Evolutionary conservation across 2,329 filamentous ascomycete species (phyloP), one percentile per base, ranked within the genome.

Genomic region (Xylaria hypoxylon): DNA sequence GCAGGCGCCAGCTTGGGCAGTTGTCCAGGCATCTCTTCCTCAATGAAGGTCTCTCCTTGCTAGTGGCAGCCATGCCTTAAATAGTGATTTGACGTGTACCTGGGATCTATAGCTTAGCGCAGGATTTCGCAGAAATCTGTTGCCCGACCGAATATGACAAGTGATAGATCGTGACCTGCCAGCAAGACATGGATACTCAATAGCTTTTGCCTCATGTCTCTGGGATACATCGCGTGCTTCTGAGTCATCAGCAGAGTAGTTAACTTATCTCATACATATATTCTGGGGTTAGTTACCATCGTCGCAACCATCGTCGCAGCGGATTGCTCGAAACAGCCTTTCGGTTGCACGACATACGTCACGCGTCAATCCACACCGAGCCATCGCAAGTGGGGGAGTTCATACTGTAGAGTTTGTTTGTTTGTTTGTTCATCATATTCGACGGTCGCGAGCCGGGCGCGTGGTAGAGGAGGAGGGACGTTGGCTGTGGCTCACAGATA

Each of bases 331-430:
- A 33, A 60, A 19, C n/a, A 45, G 15, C 35, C 40, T 13, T 56
- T 38, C 28, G 15, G 60, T 67, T 17, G 44, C 56, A 60, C 64
- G 17, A 48, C 59, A 62, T 63, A 22, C 56, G 7, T 48, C 28
- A 44, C 50, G 48, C 59, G 59, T 62, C 53, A 31, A 19, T 2
- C 13, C 5, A 17, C 24, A 15, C 11, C 48, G 13, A 28, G 47
- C 48, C 33, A 50, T 51, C 31, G 44, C 8, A 59, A 15, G 40
- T 24, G 42, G 24, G 11, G 42, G 35, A 28, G n/a, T 28, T 42
- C 13, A 45, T 33, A 19, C 28, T 53, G 19, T 35, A 48, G 31
- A 53, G 10, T 24, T 22, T 45, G 42, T 22, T 35, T 7, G 10
- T 19, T 10, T 48, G 10, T 24, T 22, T 45, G 42, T 22, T 35